Conservation (phyloP, 1,139 yeast genomes). For the Zygotorulaspora mrakii region DNA sequence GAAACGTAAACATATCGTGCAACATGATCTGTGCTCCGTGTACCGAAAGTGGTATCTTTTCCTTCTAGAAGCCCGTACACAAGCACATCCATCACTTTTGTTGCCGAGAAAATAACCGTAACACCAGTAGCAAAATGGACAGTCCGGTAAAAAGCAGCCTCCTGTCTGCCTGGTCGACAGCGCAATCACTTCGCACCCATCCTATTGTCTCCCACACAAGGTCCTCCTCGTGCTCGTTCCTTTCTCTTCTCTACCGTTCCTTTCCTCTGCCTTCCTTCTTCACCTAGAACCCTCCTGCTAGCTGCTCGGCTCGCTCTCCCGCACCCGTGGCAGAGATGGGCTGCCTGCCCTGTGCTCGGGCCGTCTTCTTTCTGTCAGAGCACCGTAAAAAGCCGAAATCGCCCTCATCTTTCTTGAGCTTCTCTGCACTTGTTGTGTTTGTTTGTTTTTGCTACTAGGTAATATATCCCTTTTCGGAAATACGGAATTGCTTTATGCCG, state of each 20-base stretch:
- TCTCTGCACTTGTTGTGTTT: conserved; percentile 8
- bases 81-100: neutral
- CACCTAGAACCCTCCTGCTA: neutral
- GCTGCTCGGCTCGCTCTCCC: no score
- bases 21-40: neutral
- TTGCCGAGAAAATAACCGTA: neutral
- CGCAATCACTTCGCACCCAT: neutral
- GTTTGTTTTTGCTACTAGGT: conserved; percentile 6
- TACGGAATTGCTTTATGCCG: conserved; percentile 2
- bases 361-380: neutral
- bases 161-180: conserved; percentile 5
- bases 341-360: no score
- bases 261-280: conserved; percentile 4
- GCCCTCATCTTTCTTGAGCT: neutral
- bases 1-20: neutral
- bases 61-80: conserved; percentile 2
- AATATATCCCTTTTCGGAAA: conserved; percentile 1
- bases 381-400: neutral
- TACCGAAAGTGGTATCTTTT: neutral
- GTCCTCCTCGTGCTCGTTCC: neutral
- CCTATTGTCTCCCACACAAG: neutral
- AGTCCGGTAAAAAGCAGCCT: neutral
- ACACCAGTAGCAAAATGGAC: no score
- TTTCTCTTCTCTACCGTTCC: conserved; percentile 1
- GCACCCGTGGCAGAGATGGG: no score